phyloP scores from a whole-genome alignment of 352 stramenopile genomes.

The Pythium aristosporum region DNA sequence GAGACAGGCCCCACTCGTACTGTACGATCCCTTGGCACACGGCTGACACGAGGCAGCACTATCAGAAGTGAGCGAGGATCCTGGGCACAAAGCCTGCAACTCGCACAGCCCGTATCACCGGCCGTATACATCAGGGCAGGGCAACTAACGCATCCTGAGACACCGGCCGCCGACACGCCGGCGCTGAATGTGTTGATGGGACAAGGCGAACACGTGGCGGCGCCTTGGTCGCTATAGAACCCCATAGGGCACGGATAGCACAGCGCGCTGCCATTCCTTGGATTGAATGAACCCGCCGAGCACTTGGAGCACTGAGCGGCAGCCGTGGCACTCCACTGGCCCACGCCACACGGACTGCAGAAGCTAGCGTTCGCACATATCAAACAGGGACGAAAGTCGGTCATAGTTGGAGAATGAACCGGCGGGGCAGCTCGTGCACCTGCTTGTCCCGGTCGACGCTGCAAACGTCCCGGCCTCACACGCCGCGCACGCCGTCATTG shows the following conservation, averaged over 20 bases:
- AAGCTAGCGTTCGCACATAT: conserved; percentile 34
- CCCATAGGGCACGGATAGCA: conserved; percentile 59
- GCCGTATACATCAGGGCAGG: conserved; percentile 36
- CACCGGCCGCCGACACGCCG: conserved; percentile 20
- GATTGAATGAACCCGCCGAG: conserved; percentile 43
- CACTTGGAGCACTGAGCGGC: conserved; percentile 42
- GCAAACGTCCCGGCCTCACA: conserved; percentile 39
- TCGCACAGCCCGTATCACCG: conserved; percentile 29
- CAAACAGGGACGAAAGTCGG: too few species aligned
- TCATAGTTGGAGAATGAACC: conserved; percentile 48
- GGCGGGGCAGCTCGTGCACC: conserved; percentile 25
- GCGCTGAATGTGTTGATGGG: conserved; percentile 50
- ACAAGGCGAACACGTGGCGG: conserved; percentile 38
- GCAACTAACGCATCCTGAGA: conserved; percentile 35
- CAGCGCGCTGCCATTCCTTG: conserved; percentile 32
- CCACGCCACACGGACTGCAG: conserved; percentile 42
- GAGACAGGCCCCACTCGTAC: conserved; percentile 37
- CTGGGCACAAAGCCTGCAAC: conserved; percentile 10
- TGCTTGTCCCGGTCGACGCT: conserved; percentile 16
- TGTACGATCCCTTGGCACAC: conserved; percentile 42
- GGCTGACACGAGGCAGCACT: conserved; percentile 25
- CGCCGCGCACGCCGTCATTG: conserved; percentile 29
- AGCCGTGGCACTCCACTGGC: conserved; percentile 41
- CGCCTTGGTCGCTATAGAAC: conserved; percentile 52
- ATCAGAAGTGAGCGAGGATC: background rate